Evolutionary conservation across 2,329 filamentous ascomycete genomes (phyloP), one percentile per base, ranked within the genome.

Genomic region (Cytospora piceae): DNA sequence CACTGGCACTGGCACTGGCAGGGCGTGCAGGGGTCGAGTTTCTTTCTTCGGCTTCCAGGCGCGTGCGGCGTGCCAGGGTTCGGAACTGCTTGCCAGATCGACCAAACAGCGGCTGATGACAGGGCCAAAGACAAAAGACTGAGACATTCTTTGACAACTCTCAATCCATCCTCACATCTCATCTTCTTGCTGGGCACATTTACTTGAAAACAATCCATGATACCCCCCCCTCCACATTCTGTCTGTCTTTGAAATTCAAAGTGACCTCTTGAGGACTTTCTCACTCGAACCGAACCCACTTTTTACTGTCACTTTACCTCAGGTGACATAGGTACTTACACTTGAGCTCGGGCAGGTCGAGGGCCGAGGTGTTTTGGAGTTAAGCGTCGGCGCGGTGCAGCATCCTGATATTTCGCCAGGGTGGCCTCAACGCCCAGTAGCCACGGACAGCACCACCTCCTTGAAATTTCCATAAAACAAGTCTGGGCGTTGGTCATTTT

Each of bases 321-420:
- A 58, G 27, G 53, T 52, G 52, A 63, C 49, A 55, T 65, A 55
- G 59, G 64, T 12, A 34, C 32, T 9, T 4, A 14, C 32, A 58
- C 32, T 54, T 56, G 56, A 63, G 59, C 63, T 66, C 63, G 59
- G 64, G 55, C 46, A 68, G 54, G 58, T 57, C 58, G 17, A 62
- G 46, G 53, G 46, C 57, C 57, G 60, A 61, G 49, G 64, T 61
- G 57, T 61, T 52, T 63, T 67, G 60, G 64, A 67, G 57, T 64
- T 61, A 57, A 56, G 57, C 60, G 63, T 60, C 59, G 57, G 34
- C 55, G 62, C 39, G 46, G 29, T 34, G 62, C 39, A 53, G 51
- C 61, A 39, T 64, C 61, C 64, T 67, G 64, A 57, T 67, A 67
- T 64, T 63, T 61, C 56, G 67, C 67, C 67, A 68, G 67, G 58